Base-by-base conservation (phyloP, 1,284 basidiomycete species). In the Pisolithus thermaeus region DNA sequence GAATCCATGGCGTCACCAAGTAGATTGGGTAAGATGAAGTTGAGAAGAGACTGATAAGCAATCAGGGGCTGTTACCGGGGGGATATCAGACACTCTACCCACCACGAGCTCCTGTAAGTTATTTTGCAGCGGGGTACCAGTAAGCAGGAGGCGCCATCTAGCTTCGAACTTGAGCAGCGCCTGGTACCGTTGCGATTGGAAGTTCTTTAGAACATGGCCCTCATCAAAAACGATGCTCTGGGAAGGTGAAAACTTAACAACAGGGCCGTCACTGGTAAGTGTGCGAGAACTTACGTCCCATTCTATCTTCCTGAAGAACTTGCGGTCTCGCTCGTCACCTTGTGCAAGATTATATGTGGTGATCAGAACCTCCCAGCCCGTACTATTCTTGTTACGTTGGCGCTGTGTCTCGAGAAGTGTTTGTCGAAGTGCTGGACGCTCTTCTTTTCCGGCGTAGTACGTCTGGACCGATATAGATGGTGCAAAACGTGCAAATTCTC, bases 321-420 rank as follows among this genome's bases (percentile, higher is more conserved):
- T 89, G 52, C 92, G 83, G 68, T 99, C 97, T 56, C 82, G 83
- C 35, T 87, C 81, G 54, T 89, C 83, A 20, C 92, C 91, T 60
- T 90, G 86, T 3, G 96, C 95, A 58, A 98, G 79, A 58, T 95
- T 94, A 69, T 99, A 99, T 0, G 95, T 98, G 1, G 97, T 97
- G 51, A 99, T 81, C 41, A 99, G 79, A 22, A 99, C 95, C 62
- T 98, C 92, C 79, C 96, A 89, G 12, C 88, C 83, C 43, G 79
- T 78, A 4, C 73, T 70, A 40, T 68, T 73, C 59, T 70, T 70
- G 58, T 66, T 73, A 56, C 62, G 70, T 52, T 67, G 67, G 54
- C 72, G 62, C 62, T 77, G 73, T 27, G 79, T 78, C 43, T 89
- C 80, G n/a, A 79, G 59, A 43, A 89, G 75, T 23, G 83, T 86